These are phyloP conservation scores for Globisporangium splendens DNA, from an alignment of 352 stramenopile species.

Conservation along the genomic window DNA sequence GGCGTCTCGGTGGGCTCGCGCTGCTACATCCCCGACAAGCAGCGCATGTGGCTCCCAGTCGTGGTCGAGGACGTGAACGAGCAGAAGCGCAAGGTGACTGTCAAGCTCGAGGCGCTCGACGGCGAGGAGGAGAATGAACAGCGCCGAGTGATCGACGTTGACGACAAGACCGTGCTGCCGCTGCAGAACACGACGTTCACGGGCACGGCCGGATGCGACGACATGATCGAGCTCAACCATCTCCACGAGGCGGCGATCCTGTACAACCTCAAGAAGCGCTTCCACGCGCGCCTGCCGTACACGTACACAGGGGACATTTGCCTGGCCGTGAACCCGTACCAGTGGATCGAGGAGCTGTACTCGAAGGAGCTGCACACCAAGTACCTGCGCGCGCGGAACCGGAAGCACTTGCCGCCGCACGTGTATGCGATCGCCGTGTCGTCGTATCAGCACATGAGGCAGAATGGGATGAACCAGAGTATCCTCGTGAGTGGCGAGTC, in stretches of 20 bases:
- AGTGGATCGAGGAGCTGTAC: slow-evolving; percentile 85
- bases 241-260: slow-evolving; percentile 90
- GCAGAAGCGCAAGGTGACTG: slow-evolving; percentile 33
- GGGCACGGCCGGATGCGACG: slow-evolving; percentile 29
- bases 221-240: slow-evolving; percentile 85
- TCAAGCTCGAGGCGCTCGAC: slow-evolving; percentile 35
- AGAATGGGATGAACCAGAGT: slow-evolving; percentile 63
- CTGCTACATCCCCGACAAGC: slow-evolving; percentile 73
- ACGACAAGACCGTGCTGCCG: slow-evolving; percentile 36
- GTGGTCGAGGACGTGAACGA: slow-evolving; percentile 63
- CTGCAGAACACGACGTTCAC: slow-evolving; percentile 54
- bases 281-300: slow-evolving; percentile 86
- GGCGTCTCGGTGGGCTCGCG: slow-evolving; percentile 54
- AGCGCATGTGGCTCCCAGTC: slow-evolving; percentile 67
- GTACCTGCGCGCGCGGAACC: slow-evolving; percentile 50
- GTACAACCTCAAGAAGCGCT: slow-evolving; percentile 83
- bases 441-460: slow-evolving; percentile 63
- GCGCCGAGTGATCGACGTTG: slow-evolving; percentile 30
- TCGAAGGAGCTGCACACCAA: slow-evolving; percentile 49
- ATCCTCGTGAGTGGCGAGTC: slow-evolving; percentile 87
- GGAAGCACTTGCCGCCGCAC: slow-evolving; percentile 58
- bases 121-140: slow-evolving; percentile 23
- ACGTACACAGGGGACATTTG: slow-evolving; percentile 96
- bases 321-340: slow-evolving; percentile 96
- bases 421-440: slow-evolving; percentile 71